Evolutionary conservation across 1,284 basidiomycete genomes (phyloP).

Genomic region (Ceratobasidium sp.): DNA sequence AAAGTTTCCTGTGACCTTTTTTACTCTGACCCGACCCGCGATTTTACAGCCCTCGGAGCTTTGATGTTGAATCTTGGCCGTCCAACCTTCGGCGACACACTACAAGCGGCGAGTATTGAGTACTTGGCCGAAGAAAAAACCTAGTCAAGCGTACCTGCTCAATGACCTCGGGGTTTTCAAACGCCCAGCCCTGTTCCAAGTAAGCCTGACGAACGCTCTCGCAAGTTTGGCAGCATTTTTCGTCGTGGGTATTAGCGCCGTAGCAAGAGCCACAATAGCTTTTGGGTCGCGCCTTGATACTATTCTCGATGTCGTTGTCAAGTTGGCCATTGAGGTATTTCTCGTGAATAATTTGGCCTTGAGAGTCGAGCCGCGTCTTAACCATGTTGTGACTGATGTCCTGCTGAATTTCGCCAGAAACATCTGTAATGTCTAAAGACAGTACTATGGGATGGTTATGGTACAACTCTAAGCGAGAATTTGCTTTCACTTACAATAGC

Average conservation of each 20-base stretch:
- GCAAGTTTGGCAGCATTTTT: slow-evolving; percentile 95
- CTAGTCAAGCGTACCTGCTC: slow-evolving; percentile 73
- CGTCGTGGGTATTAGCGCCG: slow-evolving; percentile 83
- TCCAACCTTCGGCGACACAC: slow-evolving; percentile 96
- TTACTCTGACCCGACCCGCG: slow-evolving; percentile 89
- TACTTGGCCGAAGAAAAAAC: background rate
- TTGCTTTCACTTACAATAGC: slow-evolving; percentile 80
- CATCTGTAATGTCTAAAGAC: slow-evolving; percentile 97
- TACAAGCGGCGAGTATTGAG: slow-evolving; percentile 53
- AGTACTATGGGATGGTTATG: slow-evolving; percentile 68
- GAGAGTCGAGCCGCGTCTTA: slow-evolving; percentile 79
- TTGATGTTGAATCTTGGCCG: slow-evolving; percentile 92
- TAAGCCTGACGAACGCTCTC: slow-evolving; percentile 95
- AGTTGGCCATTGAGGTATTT: slow-evolving; percentile 61
- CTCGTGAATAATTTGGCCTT: slow-evolving; percentile 68
- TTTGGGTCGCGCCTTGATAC: slow-evolving; percentile 69
- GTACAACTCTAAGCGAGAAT: background rate
- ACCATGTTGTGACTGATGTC: slow-evolving; percentile 90
- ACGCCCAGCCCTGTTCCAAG: slow-evolving; percentile 93
- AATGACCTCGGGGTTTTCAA: slow-evolving; percentile 88
- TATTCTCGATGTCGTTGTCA: slow-evolving; percentile 85
- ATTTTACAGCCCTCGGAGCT: slow-evolving; percentile 95
- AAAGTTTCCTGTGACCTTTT: slow-evolving; percentile 96
- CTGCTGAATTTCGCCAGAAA: slow-evolving; percentile 92
- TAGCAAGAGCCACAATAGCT: slow-evolving; percentile 97